Conservation (phyloP, 2,329 filamentous ascomycete genomes). For the Paradendryphiella salina region DNA sequence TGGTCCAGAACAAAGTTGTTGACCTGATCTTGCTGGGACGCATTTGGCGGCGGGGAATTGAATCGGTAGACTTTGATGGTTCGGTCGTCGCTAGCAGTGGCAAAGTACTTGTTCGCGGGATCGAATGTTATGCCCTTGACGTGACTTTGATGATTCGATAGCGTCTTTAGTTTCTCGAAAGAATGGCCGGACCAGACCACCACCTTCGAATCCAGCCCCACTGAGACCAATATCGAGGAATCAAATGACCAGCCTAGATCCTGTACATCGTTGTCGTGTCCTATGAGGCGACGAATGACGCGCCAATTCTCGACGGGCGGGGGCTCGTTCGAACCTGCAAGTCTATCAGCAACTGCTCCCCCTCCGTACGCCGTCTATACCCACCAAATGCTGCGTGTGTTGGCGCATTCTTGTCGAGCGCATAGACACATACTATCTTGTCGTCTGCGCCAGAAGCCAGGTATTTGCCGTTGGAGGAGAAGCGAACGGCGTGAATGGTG, state of each 20-base stretch:
- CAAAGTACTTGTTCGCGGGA: conserved; percentile 98
- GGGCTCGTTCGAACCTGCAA: conserved; percentile 75
- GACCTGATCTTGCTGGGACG: conserved; percentile 90
- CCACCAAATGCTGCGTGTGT: conserved; percentile 77
- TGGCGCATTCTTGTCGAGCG: conserved; percentile 79
- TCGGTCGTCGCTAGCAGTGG: conserved; percentile 94
- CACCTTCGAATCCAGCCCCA: conserved; percentile 95
- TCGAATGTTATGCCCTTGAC: conserved; percentile 99
- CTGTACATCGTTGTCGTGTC: conserved; percentile 98
- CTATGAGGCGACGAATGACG: conserved; percentile 87
- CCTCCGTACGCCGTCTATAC: conserved; percentile 25
- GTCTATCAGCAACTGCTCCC: conserved; percentile 17
- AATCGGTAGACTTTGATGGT: conserved; percentile 97
- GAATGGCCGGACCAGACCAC: conserved; percentile 98
- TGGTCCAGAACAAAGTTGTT: conserved; percentile 95
- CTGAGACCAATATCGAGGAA: conserved; percentile 92
- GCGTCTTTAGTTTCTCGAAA: conserved; percentile 94
- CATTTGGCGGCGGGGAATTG: conserved; percentile 82
- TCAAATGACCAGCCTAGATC: conserved; percentile 97
- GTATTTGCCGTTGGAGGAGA: conserved; percentile 93
- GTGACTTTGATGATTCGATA: conserved; percentile 92
- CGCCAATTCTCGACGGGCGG: conserved; percentile 98
- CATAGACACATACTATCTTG: conserved; percentile 98
- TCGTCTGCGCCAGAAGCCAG: conserved; percentile 96
- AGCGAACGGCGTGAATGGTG: conserved; percentile 95